Conservation (phyloP, 495 filamentous ascomycete genomes). For the Acidiella bohemica region DNA sequence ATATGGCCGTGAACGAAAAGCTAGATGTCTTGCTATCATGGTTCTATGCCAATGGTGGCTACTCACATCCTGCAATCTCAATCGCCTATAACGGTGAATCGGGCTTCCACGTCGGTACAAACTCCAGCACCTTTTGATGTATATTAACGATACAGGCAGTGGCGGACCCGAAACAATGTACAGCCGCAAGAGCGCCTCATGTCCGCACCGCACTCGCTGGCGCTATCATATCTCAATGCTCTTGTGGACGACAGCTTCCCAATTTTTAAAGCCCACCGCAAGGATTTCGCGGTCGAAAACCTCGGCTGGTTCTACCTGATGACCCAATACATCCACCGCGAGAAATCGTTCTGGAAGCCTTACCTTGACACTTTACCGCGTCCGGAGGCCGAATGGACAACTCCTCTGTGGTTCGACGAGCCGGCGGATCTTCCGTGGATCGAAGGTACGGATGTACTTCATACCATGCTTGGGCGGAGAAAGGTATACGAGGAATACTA, state of each 20-base stretch:
- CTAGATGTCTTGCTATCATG: slow-evolving; percentile 30
- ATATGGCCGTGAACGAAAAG: no score
- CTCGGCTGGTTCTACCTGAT: slow-evolving; percentile 42
- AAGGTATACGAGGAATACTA: slow-evolving; percentile 39
- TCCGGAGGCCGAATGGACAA: slow-evolving; percentile 37
- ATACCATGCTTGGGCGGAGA: slow-evolving; percentile 34
- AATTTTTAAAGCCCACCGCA: slow-evolving; percentile 12
- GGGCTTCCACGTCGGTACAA: slow-evolving; percentile 20
- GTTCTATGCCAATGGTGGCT: slow-evolving; percentile 33
- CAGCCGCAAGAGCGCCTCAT: slow-evolving; percentile 24
- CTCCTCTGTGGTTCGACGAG: slow-evolving; percentile 44
- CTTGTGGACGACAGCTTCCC: slow-evolving; percentile 22
- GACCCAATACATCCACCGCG: slow-evolving; percentile 38
- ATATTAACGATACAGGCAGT: slow-evolving; percentile 24
- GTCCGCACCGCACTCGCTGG: slow-evolving; percentile 34
- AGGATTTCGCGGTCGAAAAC: slow-evolving; percentile 10
- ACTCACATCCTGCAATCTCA: slow-evolving; percentile 31
- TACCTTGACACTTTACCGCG: slow-evolving; percentile 47
- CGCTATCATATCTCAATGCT: slow-evolving; percentile 42
- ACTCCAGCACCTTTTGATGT: neutral
- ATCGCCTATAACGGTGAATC: slow-evolving; percentile 31
- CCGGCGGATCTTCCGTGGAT: slow-evolving; percentile 43
- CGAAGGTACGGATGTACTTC: slow-evolving; percentile 44
- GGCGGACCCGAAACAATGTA: slow-evolving; percentile 31
- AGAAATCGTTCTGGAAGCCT: slow-evolving; percentile 46